These are phyloP conservation scores for Sordaria brevicollis DNA, from an alignment of 495 filamentous ascomycete species.

Conservation along the genomic window DNA sequence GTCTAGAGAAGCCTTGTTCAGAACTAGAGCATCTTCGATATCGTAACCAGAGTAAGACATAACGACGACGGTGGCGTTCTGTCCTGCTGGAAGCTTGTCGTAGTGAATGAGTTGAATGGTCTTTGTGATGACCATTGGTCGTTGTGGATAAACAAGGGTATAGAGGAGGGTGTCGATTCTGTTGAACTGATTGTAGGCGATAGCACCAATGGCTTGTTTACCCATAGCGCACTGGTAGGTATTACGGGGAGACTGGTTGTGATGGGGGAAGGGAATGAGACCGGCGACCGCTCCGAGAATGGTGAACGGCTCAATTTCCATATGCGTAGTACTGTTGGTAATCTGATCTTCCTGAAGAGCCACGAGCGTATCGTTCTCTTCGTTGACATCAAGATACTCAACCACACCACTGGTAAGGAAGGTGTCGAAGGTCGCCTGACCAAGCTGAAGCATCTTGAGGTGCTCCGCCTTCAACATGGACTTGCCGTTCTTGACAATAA, in stretches of 20 bases:
- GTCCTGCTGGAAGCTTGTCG: conserved; percentile 91
- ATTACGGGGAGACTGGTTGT: conserved; percentile 98
- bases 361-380: conserved; percentile 93
- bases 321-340: conserved; percentile 69
- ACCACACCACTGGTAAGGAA: conserved; percentile 82
- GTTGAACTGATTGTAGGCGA: conserved; percentile 93
- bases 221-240: conserved; percentile 99
- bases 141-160: conserved; percentile 94
- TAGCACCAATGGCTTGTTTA: conserved; percentile 98
- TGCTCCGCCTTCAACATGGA: conserved; percentile 67
- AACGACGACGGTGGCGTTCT: conserved; percentile 93
- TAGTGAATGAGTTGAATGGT: conserved; percentile 97
- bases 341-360: conserved; percentile 80
- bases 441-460: conserved; percentile 66
- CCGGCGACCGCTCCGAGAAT: conserved; percentile 96
- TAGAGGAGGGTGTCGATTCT: conserved; percentile 94
- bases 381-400: conserved; percentile 95
- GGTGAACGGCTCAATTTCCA: conserved; percentile 97
- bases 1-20: conserved; percentile 92
- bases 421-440: conserved; percentile 80
- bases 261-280: conserved; percentile 94
- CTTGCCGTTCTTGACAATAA: conserved; percentile 80
- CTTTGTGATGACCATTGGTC: conserved; percentile 92
- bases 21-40: conserved; percentile 94
- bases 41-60: conserved; percentile 99